These are phyloP conservation scores for Paraphoma chrysanthemicola DNA, from an alignment of 2,329 filamentous ascomycete genomes.

Conservation along the genomic window DNA sequence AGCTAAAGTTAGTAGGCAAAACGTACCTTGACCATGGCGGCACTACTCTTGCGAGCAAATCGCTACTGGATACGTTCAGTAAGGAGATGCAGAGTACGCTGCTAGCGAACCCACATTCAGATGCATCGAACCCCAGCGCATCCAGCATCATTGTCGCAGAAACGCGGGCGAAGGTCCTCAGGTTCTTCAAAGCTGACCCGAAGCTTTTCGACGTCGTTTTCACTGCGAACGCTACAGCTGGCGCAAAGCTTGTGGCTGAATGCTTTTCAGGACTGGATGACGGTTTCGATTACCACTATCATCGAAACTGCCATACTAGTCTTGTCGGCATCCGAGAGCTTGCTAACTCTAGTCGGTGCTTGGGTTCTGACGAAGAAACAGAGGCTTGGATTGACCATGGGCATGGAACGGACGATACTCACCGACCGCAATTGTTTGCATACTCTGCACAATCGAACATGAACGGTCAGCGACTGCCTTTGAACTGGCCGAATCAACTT, in stretches of 20 bases:
- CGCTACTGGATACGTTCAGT: constrained; percentile 64
- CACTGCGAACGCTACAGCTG: constrained; percentile 91
- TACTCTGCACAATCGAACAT: constrained; percentile 94
- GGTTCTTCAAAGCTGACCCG: constrained; percentile 81
- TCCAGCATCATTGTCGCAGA: constrained; percentile 65
- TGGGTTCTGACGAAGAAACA: constrained; percentile 68
- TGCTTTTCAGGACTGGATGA: constrained; percentile 67
- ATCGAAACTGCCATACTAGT: constrained; percentile 85
- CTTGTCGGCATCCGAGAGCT: constrained; percentile 79
- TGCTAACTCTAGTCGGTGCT: constrained; percentile 68
- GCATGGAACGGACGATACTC: constrained; percentile 14
- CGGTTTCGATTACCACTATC: constrained; percentile 83
- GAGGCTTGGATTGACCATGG: constrained; percentile 66
- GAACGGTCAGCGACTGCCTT: constrained; percentile 77
- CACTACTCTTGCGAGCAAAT: constrained; percentile 56
- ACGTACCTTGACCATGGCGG: constrained; percentile 61
- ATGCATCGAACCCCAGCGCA: constrained; percentile 64
- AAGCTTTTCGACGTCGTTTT: constrained; percentile 86
- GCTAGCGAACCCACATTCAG: constrained; percentile 74
- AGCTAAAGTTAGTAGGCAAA: constrained; percentile 4
- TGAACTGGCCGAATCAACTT: constrained; percentile 60
- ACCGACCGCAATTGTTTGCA: constrained; percentile 63
- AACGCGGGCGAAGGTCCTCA: constrained; percentile 55
- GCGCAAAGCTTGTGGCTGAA: constrained; percentile 83
- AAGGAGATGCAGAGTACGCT: constrained; percentile 62